phyloP scores from a whole-genome alignment of 2,329 filamentous ascomycete genomes.

The Fusarium sororula region DNA sequence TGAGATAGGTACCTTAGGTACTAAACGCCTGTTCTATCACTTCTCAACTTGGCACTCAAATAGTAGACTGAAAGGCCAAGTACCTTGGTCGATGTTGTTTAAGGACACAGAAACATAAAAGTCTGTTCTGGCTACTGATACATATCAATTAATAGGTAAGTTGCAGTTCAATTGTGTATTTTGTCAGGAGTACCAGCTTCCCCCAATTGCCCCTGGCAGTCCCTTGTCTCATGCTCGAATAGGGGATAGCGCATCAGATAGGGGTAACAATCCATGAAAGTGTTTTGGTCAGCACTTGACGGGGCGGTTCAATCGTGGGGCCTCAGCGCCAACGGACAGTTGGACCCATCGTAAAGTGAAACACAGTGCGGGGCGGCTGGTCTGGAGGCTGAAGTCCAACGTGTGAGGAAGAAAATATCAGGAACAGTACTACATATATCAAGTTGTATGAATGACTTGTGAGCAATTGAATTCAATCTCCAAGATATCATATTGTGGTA shows the following conservation, averaged over 20 bases:
- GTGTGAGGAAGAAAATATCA: neutral
- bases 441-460: neutral
- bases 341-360: slow-evolving; percentile 24
- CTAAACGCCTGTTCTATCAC: neutral
- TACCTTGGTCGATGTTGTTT: neutral
- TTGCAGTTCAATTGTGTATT: neutral
- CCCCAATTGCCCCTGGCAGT: slow-evolving; percentile 34
- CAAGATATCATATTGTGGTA: neutral
- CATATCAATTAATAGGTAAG: slow-evolving; percentile 4
- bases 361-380: slow-evolving; percentile 33
- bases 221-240: slow-evolving; percentile 30
- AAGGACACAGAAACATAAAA: slow-evolving; percentile 11
- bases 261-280: slow-evolving; percentile 33
- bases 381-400: slow-evolving; percentile 1
- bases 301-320: slow-evolving; percentile 9
- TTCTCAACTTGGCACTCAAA: slow-evolving; percentile 12
- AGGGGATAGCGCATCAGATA: slow-evolving; percentile 38
- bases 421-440: neutral
- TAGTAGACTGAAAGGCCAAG: neutral
- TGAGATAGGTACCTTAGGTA: neutral
- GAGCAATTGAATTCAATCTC: neutral
- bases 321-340: slow-evolving; percentile 25
- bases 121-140: neutral
- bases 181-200: neutral
- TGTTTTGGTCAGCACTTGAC: slow-evolving; percentile 23